Evolutionary conservation across 495 filamentous ascomycete genomes (phyloP).

Genomic region (Aspergillus cavernicola): DNA sequence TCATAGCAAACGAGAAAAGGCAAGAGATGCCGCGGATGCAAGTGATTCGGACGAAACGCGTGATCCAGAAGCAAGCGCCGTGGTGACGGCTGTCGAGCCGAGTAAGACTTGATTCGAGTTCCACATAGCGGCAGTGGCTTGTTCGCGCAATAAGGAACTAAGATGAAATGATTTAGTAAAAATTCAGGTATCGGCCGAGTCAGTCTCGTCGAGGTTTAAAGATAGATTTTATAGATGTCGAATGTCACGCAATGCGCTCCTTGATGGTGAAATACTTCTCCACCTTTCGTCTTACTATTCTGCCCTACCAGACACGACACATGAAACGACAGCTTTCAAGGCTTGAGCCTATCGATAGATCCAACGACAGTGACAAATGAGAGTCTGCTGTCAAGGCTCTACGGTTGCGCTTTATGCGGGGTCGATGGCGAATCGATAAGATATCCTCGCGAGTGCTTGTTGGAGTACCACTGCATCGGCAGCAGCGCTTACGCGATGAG

Average conservation of each 20-base stretch:
- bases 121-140: background rate
- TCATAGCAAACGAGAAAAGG: slow-evolving; percentile 3
- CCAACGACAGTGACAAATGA: background rate
- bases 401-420: slow-evolving; percentile 18
- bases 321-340: background rate
- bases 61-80: background rate
- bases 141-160: slow-evolving; percentile 1
- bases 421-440: slow-evolving; percentile 26
- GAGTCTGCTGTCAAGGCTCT: background rate
- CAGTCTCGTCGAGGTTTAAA: background rate
- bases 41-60: slow-evolving; percentile 2
- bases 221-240: background rate
- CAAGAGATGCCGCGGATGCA: background rate
- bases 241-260: slow-evolving; percentile 23
- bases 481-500: slow-evolving; percentile 11
- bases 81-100: background rate
- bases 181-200: slow-evolving; percentile 1
- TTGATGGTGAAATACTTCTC: slow-evolving; percentile 23
- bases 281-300: background rate
- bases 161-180: background rate
- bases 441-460: background rate
- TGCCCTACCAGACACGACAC: background rate
- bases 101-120: background rate
- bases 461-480: slow-evolving; percentile 2
- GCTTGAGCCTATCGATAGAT: too few relatives aligned